Base-by-base conservation (phyloP, 306 rosid genomes). In the Lathyrus sativus region DNA sequence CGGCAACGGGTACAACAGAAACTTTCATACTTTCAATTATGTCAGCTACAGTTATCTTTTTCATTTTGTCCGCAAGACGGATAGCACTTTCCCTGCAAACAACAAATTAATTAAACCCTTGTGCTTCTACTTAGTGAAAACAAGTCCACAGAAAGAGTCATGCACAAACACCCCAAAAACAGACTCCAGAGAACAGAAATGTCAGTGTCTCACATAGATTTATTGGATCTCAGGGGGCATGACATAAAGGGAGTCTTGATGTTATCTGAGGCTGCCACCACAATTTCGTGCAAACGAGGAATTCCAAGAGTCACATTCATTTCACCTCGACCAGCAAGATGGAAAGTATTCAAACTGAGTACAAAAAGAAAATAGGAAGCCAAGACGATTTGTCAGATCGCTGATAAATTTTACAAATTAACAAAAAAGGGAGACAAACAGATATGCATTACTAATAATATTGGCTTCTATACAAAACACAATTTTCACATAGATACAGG, bases 221-320 rank as follows among this genome's bases (percentile, higher is more conserved):
- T 86, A 62, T 78, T 75, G 2, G 74, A 61, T 67, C 54, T 84
- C 78, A 93, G 71, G 54, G 98, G 98, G 80, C 98, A 93, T 61
- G 96, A 79, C 98, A 93, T 93, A 53, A 88, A 80, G 9, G 97
- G 97, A 63, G 98, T 93, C 82, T 88, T 88, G 74, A 90, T 90
- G 39, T 86, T 74, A 14, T 18, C 44, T 44, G 97, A 54, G 71
- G 98, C 97, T 62, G 88, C 79, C 96, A 86, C 90, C 76, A 93
- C 70, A 48, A 93, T 90, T 82, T 93, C 98, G 72, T 86, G 90
- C 71, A 88, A 95, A 24, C 95, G 90, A 10, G 98, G 97, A 77
- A 93, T 93, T 74, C 98, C 98, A 61, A 93, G 98, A 2, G 98
- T 93, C 78, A 90, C 98, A 44, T 93, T 93, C 96, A 86, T 88